phyloP scores from a whole-genome alignment of 176 grass and related monocot genomes.

The Miscanthus lutarioriparius region DNA sequence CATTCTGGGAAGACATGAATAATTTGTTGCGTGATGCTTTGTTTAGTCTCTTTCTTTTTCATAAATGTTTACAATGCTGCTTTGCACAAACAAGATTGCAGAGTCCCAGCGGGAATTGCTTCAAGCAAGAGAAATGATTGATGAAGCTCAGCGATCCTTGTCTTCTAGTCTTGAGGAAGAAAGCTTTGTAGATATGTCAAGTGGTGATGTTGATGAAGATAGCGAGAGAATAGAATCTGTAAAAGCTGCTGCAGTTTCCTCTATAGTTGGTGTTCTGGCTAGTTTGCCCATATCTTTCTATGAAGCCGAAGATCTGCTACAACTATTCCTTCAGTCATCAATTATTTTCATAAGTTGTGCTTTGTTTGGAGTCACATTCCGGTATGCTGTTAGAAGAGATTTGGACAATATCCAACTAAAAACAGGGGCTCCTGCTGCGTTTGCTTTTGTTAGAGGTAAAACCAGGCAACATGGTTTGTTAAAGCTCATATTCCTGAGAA shows the following conservation, averaged over 20 bases:
- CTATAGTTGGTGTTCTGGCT: constrained; percentile 60
- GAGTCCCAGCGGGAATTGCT: constrained; percentile 76
- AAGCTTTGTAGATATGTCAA: constrained; percentile 33
- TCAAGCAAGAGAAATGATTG: constrained; percentile 77
- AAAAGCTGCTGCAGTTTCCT: constrained; percentile 74
- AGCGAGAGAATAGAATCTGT: constrained; percentile 75
- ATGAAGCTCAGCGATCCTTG: constrained; percentile 69
- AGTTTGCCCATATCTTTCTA: constrained; percentile 84
- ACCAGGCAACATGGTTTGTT: constrained; percentile 27
- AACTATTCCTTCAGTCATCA: constrained; percentile 56
- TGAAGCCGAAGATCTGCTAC: constrained; percentile 49
- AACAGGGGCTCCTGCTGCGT: constrained; percentile 61
- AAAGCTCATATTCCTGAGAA: constrained; percentile 22
- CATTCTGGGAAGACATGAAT: neutral
- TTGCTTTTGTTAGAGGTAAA: constrained; percentile 80
- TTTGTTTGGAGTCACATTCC: constrained; percentile 81
- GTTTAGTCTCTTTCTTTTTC: constrained; percentile 11
- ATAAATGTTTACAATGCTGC: constrained; percentile 27
- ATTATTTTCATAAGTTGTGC: constrained; percentile 68
- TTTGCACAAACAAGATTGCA: constrained; percentile 57
- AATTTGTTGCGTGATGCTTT: constrained; percentile 28
- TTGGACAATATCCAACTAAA: constrained; percentile 84
- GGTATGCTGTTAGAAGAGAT: constrained; percentile 80
- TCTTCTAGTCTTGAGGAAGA: constrained; percentile 48
- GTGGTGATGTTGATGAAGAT: constrained; percentile 48